A percentile compares a stretch with the other conserved stretches of the same genome.
Evolutionary conservation across 768 basidiomycete genomes (phyloP).

Genomic region (Serpula lacrymans): DNA sequence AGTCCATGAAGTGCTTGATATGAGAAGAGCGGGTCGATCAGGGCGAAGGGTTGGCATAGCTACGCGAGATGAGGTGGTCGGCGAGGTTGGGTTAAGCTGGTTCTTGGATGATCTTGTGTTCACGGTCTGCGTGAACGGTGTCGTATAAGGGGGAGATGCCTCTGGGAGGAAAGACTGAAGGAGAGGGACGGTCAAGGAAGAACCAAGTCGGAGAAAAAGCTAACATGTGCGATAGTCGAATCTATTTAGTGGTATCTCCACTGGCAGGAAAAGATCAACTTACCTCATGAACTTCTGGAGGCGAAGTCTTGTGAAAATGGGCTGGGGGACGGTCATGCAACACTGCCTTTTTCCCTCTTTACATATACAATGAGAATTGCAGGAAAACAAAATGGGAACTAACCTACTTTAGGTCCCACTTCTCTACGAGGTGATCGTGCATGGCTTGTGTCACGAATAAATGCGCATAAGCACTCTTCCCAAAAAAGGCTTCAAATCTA

Average conservation of each 20-base stretch:
- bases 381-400: neutral
- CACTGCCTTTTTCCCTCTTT: constrained; percentile 74
- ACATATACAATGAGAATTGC: constrained; percentile 4
- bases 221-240: constrained; percentile 16
- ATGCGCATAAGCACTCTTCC: constrained; percentile 79
- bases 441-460: constrained; percentile 92
- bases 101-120: constrained; percentile 20
- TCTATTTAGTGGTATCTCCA: neutral
- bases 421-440: constrained; percentile 60
- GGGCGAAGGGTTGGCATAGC: constrained; percentile 49
- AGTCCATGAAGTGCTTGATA: constrained; percentile 97
- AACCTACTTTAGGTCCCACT: constrained; percentile 77
- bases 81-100: constrained; percentile 30
- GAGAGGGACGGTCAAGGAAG: constrained; percentile 31
- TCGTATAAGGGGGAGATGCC: constrained; percentile 52
- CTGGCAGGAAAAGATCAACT: constrained; percentile 8
- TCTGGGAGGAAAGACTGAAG: constrained; percentile 52
- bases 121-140: constrained; percentile 50
- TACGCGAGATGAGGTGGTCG: constrained; percentile 13
- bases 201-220: constrained; percentile 51
- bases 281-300: constrained; percentile 77
- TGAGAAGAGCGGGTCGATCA: constrained; percentile 81
- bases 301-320: constrained; percentile 70
- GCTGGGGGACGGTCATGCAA: constrained; percentile 89
- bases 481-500: constrained; percentile 86